Base-by-base conservation (phyloP, 805 yeast species). In the Yarrowia sp. region DNA sequence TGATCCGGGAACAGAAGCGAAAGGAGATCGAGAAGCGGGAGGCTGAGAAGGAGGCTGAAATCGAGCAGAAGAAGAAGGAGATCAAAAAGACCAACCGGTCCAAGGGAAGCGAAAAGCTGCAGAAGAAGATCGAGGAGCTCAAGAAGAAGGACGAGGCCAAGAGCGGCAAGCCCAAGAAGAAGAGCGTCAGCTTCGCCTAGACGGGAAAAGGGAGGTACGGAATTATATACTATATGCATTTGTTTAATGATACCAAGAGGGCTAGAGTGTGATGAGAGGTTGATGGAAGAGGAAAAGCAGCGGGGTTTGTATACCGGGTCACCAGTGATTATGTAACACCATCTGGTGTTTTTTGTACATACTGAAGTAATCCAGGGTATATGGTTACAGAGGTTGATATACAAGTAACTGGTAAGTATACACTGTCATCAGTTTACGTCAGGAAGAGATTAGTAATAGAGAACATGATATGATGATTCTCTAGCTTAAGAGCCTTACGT, bases 21-120 rank as follows among this genome's bases (percentile, higher is more conserved):
- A 83, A 88, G 78, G 98, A 95, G 77, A 85, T 94, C 71, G 98
- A 94, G 76, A 82, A 89, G 76, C 89, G 88, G 75, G 97, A 94
- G 73, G 84, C 84, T 66, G 86, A 80, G 40, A 91, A 92, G 79
- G 79, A 82, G 69, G 84, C 82, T 67, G 88, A 88, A 75, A 77
- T 92, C 50, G 96, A 92, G 70, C 85, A 82, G 68, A 93, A 90
- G 77, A 92, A 92, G 79, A 80, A 80, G 38, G 97, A 92, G 76
- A 81, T 94, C 67, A 90, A 85, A 76, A 85, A 82, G 71, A 90
- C 76, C 84, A 2, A 78, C 81, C 65, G 87, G 94, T 82, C 84
- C 94, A 78, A 90, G 88, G 71, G 79, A 1, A 55, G 42, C 8
- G 33, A 20, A 44, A 39, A 44, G 20, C 55, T 43, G 42, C 30